phyloP scores from a whole-genome alignment of 768 basidiomycete species.

The Cyclocybe cylindracea region DNA sequence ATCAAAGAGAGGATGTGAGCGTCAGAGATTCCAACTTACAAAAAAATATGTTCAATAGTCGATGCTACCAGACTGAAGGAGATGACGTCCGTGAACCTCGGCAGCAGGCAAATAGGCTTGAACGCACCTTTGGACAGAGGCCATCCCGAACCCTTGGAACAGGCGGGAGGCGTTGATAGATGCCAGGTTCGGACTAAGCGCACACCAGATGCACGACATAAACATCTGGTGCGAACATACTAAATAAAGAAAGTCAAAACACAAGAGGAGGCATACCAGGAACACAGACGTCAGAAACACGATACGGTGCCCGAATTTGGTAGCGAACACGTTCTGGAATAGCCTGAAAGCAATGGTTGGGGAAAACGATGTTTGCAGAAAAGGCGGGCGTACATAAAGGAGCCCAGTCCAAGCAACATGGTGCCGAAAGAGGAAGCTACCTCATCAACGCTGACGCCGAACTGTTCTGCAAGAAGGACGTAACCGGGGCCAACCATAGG shows the following conservation, averaged over 20 bases:
- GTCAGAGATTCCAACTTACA: constrained; percentile 18
- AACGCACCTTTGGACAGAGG: constrained; percentile 38
- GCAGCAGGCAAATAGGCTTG: background rate
- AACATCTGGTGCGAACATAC: constrained; percentile 35
- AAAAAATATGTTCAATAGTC: constrained; percentile 43
- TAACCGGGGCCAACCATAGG: constrained; percentile 46
- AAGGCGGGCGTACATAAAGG: constrained; percentile 35
- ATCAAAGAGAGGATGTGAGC: background rate
- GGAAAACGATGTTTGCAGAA: background rate
- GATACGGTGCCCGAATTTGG: constrained; percentile 46
- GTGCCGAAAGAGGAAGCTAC: constrained; percentile 43
- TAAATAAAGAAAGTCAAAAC: background rate
- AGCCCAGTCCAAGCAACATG: constrained; percentile 41
- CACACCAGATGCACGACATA: constrained; percentile 46
- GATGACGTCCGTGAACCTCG: background rate
- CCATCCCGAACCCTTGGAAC: constrained; percentile 50
- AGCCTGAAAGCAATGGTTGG: constrained; percentile 24
- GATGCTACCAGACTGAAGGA: constrained; percentile 37
- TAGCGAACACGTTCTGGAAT: constrained; percentile 37
- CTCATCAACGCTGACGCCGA: constrained; percentile 41
- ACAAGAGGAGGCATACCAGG: constrained; percentile 24
- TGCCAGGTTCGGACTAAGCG: constrained; percentile 38
- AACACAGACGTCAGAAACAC: constrained; percentile 43
- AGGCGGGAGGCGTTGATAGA: constrained; percentile 43
- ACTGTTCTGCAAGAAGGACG: constrained; percentile 39